These are phyloP conservation scores for Coelastrella sp. DNA, from an alignment of 139 green algal species.

Conservation along the genomic window DNA sequence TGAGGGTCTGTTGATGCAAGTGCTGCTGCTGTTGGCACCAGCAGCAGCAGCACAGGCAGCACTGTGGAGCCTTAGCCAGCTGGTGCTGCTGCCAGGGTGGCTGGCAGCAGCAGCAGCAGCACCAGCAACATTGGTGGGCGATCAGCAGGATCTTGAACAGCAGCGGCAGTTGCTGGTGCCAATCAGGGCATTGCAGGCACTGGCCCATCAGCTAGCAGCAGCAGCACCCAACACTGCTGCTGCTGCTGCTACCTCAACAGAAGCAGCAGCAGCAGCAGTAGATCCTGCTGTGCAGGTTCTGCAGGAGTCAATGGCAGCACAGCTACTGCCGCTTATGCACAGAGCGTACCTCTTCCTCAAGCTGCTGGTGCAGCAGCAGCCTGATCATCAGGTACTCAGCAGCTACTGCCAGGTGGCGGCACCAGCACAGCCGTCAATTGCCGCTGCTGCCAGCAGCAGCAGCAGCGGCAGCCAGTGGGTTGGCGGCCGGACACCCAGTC, in stretches of 20 bases:
- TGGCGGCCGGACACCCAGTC: not conserved
- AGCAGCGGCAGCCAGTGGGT: not conserved
- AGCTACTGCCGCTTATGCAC: constrained; percentile 28
- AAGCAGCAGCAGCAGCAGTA: constrained; percentile 35
- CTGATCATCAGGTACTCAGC: not conserved
- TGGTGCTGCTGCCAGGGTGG: not conserved
- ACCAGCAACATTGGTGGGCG: not conserved
- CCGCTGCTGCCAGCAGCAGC: not conserved
- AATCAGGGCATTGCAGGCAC: not conserved
- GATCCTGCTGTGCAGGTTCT: not conserved
- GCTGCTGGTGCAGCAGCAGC: constrained; percentile 38
- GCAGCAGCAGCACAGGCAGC: constrained; percentile 33
- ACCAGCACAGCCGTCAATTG: not conserved
- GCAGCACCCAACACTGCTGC: not conserved
- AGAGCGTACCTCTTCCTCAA: constrained; percentile 1
- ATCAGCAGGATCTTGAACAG: not conserved
- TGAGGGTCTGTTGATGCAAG: not conserved
- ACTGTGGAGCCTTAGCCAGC: constrained; percentile 4
- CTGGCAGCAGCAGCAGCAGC: constrained; percentile 6
- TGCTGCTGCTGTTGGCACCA: constrained; percentile 24
- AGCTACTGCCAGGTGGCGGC: not conserved
- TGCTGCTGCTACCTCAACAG: not conserved
- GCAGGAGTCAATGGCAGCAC: not conserved
- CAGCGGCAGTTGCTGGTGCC: constrained; percentile 13
- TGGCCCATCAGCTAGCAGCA: not conserved